Conservation (phyloP, 176 grass and related monocot species). For the Themeda triandra region DNA sequence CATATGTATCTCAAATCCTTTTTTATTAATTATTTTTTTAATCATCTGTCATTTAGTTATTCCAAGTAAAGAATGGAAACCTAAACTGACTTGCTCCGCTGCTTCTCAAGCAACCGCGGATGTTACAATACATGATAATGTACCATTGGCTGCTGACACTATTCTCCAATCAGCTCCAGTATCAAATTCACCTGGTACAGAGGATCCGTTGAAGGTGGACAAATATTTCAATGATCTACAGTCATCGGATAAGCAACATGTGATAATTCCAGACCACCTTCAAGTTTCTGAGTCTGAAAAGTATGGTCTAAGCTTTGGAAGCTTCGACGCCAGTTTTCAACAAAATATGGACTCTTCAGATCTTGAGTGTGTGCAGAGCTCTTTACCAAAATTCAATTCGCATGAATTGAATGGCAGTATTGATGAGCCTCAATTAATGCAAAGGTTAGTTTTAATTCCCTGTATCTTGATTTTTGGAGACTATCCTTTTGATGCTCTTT, state of each 20-base stretch:
- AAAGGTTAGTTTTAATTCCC: background rate
- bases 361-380: constrained; percentile 38
- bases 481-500: background rate
- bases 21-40: constrained; percentile 1
- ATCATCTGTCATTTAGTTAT: constrained; percentile 40
- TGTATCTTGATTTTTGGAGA: background rate
- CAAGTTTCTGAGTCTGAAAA: constrained; percentile 83
- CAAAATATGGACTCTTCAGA: constrained; percentile 32
- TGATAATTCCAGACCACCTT: constrained; percentile 91
- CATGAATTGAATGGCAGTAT: constrained; percentile 30
- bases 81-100: constrained; percentile 57
- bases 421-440: constrained; percentile 19
- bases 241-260: constrained; percentile 63
- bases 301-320: constrained; percentile 84
- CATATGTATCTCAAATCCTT: background rate
- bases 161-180: constrained; percentile 34
- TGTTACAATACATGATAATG: constrained; percentile 29
- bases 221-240: constrained; percentile 43
- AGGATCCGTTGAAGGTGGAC: constrained; percentile 34
- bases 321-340: constrained; percentile 63
- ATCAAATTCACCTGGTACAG: constrained; percentile 33
- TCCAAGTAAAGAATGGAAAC: constrained; percentile 93
- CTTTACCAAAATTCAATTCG: constrained; percentile 35
- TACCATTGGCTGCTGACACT: constrained; percentile 33
- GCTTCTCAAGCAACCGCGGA: constrained; percentile 41